Evolutionary conservation across 192 early-diverging fungal genomes (phyloP).

Genomic region (Dimargaris verticillata): DNA sequence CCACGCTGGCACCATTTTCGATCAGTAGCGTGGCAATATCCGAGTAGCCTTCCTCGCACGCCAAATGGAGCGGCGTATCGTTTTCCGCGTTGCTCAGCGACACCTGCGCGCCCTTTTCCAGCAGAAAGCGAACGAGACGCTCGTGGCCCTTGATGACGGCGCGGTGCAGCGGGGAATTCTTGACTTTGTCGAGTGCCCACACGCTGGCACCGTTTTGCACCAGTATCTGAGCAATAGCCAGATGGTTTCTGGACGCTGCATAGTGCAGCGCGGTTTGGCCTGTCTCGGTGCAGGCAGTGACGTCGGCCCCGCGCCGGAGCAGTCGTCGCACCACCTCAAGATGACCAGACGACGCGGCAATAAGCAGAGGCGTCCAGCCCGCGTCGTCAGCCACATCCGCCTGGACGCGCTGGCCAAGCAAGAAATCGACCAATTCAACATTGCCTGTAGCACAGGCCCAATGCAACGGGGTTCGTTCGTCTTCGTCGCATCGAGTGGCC

Average conservation of each 20-base stretch:
- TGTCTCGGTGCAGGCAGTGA: conserved; percentile 16
- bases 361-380: conserved; percentile 24
- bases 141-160: conserved; percentile 8
- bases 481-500: not conserved
- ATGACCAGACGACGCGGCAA: conserved; percentile 21
- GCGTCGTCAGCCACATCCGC: conserved; percentile 7
- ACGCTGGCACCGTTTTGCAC: conserved; percentile 26
- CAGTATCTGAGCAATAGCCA: conserved; percentile 25
- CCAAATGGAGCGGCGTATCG: conserved; percentile 23
- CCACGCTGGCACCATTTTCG: conserved; percentile 31
- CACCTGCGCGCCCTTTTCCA: not conserved
- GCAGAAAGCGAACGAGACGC: not conserved
- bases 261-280: conserved; percentile 36
- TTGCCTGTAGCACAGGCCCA: not conserved
- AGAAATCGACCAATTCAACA: not conserved
- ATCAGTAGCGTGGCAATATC: conserved; percentile 31
- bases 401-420: not conserved
- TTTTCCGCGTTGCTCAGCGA: not conserved
- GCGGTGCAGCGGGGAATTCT: conserved; percentile 33
- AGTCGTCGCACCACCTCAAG: conserved; percentile 16
- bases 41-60: conserved; percentile 42
- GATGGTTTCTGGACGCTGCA: conserved; percentile 41
- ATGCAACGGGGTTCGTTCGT: conserved; percentile 5
- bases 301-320: conserved; percentile 22
- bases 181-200: conserved; percentile 25